A percentile compares a stretch with the other conserved stretches of the same genome.
Conservation (phyloP, 2,329 filamentous ascomycete species). For the Calonectria honghensis region DNA sequence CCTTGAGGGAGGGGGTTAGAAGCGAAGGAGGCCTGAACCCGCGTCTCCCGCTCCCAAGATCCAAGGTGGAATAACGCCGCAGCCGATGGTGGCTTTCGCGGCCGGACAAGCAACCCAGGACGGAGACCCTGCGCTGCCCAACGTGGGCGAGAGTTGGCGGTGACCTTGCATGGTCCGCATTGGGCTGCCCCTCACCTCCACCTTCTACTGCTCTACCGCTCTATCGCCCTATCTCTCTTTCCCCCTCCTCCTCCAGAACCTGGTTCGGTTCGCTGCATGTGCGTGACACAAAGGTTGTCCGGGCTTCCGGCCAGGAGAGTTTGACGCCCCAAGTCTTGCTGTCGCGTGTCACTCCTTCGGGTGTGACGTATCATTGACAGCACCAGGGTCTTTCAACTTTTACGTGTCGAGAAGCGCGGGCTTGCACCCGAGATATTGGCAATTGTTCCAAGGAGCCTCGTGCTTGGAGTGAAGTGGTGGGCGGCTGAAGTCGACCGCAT, state of each 20-base stretch:
- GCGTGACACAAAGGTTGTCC: conserved; percentile 22
- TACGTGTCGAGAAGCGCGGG: conserved; percentile 10
- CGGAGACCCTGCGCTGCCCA: conserved; percentile 48
- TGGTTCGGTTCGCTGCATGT: conserved; percentile 24
- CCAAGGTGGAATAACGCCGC: conserved; percentile 37
- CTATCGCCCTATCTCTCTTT: neutral
- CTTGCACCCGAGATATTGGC: conserved; percentile 18
- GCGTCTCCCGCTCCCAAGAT: conserved; percentile 26
- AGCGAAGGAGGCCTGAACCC: conserved; percentile 28
- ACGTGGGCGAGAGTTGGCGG: conserved; percentile 43
- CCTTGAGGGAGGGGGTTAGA: neutral
- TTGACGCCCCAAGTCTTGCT: conserved; percentile 11
- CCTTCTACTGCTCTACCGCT: conserved; percentile 1
- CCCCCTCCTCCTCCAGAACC: neutral
- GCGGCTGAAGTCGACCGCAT: conserved; percentile 12
- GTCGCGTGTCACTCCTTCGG: conserved; percentile 14
- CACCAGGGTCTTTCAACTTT: neutral
- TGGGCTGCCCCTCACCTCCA: conserved; percentile 7
- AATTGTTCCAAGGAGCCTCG: conserved; percentile 9
- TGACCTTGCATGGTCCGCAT: conserved; percentile 7
- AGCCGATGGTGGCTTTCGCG: conserved; percentile 32
- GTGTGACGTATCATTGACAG: conserved; percentile 31
- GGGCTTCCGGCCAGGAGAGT: conserved; percentile 2
- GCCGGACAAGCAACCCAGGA: conserved; percentile 20
- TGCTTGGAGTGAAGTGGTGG: conserved; percentile 8